Evolutionary conservation across 2,329 filamentous ascomycete genomes (phyloP), one percentile per base, ranked within the genome.

Genomic region (Fusarium albosuccineum): DNA sequence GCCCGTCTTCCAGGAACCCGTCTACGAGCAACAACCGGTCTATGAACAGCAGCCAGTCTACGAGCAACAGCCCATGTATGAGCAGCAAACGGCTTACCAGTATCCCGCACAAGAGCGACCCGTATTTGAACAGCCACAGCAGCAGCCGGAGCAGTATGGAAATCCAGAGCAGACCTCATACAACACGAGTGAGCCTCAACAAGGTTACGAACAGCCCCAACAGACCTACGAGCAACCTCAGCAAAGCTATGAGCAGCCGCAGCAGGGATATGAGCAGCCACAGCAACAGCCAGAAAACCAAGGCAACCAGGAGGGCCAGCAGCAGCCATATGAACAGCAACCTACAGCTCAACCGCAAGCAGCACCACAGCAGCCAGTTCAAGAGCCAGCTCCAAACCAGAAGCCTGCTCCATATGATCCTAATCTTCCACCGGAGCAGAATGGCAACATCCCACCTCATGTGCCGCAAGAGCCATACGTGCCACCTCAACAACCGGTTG

Each of bases 61-160:
- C 11, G 17, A 51, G 8, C 49, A 44, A 1, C 65, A 69, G 29
- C 50, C 62, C 3, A 29, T 36, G 0, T 63, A 52, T 5, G 52
- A 62, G 13, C 63, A 70, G 1, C 66, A 69, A 6, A 14, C 56
- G 0, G 22, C 51, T 3, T 46, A 57, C 7, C 66, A 69, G 17
- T 66, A 51, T 11, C 44, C 64, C 0, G 16, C 30, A 1, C 60
- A 46, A 11, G 49, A 39, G 1, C 64, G 64, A 27, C 46, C 60
- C 5, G 27, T 37, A 0, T 66, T 60, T 6, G 57, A 66, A 4
- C 66, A 68, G 4, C n/a, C 17, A 7, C 44, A 40, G 13, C 61
- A 68, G 3, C 66, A 68, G 4, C n/a, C 17, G 10, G 36, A 40
- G 17, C 61, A 68, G 14, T 64, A 67, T 2, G 62, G 49, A 1